Base-by-base conservation (phyloP, 306 rosid species). In the Myrica gale region DNA sequence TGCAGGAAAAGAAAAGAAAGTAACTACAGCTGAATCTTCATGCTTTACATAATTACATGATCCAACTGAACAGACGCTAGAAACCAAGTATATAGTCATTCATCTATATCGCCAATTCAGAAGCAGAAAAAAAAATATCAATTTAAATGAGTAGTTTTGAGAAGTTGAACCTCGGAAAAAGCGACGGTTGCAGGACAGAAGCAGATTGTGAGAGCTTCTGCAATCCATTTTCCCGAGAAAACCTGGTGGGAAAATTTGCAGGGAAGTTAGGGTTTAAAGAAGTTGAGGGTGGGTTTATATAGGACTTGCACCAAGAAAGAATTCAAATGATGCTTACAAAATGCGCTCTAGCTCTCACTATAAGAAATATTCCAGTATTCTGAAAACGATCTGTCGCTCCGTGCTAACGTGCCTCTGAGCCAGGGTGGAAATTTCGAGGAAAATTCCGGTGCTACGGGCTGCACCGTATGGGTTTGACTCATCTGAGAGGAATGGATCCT, bases 121-220 rank as follows among this genome's bases (percentile, higher is more conserved):
- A 58, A 47, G 2, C 32, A 9, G 12, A 15, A 42, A 43, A 2
- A 39, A 19, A 53, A 53, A 16, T 9, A 23, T 0, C 32, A 26
- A 26, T 26, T 1, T 45, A 71, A 17, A 42, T 21, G 47, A 11
- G 69, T 37, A 62, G 63, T 13, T 7, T 57, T 17, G 75, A 68
- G 52, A 65, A 79, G 10, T 58, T 66, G 63, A 75, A 84, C 93
- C 93, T 89, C 71, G 80, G 68, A 10, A 78, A 71, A 41, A 82
- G 73, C 65, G 77, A 76, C 12, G 66, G 74, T 52, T 56, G 52
- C 9, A 50, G 71, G 78, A 10, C 75, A 79, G 17, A 74, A 84
- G 63, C 26, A 68, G 69, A 55, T 73, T 13, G 51, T 9, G 68
- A 26, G 42, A n/a, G 20, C 43, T n/a, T 44, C 41, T 70, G 72